Evolutionary conservation across 768 basidiomycete genomes (phyloP).

Genomic region (Sutorius australiensis): DNA sequence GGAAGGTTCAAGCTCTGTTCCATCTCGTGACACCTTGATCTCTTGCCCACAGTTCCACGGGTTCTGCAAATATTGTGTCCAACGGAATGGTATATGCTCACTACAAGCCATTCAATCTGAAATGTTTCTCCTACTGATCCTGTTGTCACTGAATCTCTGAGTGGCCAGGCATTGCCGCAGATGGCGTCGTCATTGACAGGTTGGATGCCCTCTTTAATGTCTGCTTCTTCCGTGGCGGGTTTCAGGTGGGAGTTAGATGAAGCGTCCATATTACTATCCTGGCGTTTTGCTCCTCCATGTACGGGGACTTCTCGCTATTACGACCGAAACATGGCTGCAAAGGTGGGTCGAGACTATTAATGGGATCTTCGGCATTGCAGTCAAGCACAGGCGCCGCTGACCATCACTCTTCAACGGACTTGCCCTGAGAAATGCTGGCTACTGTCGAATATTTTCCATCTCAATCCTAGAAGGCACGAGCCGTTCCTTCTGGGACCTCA

Average conservation of each 20-base stretch:
- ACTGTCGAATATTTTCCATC: not conserved
- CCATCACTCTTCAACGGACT: slow-evolving; percentile 12
- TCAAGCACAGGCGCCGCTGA: slow-evolving; percentile 56
- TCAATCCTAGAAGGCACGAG: slow-evolving; percentile 4
- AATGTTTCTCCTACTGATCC: slow-evolving; percentile 70
- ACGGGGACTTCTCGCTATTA: no score
- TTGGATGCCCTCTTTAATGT: slow-evolving; percentile 17
- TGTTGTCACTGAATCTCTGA: slow-evolving; percentile 15
- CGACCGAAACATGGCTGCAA: slow-evolving; percentile 22
- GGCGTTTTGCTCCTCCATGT: slow-evolving; percentile 26
- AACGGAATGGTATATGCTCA: slow-evolving; percentile 65
- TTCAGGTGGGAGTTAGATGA: slow-evolving; percentile 11
- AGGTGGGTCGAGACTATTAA: slow-evolving; percentile 30
- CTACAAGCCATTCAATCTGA: slow-evolving; percentile 80
- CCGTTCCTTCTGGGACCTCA: slow-evolving; percentile 18
- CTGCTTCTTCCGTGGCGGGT: slow-evolving; percentile 21
- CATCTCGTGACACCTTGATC: slow-evolving; percentile 81
- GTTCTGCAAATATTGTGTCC: slow-evolving; percentile 78
- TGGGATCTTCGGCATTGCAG: slow-evolving; percentile 29
- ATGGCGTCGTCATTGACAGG: not conserved
- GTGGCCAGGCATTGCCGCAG: not conserved
- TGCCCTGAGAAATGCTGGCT: not conserved
- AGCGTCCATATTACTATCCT: slow-evolving; percentile 14
- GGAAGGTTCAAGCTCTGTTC: slow-evolving; percentile 85
- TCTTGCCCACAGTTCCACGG: slow-evolving; percentile 89